Evolutionary conservation across 1,284 basidiomycete genomes (phyloP), one percentile per base, ranked within the genome.

Genomic region (Tilletia indica): DNA sequence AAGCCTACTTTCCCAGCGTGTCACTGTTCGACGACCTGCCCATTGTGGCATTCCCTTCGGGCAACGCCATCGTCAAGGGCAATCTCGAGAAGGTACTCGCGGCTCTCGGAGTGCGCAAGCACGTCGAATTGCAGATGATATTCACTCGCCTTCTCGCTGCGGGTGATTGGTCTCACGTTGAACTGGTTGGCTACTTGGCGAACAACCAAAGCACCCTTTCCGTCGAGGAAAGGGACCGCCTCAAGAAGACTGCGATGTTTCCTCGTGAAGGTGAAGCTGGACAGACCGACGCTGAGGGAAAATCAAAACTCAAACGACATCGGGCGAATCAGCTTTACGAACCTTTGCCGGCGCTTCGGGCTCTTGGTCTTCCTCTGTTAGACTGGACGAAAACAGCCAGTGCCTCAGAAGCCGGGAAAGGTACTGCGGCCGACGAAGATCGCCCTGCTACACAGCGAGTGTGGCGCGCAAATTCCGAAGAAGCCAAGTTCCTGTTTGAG

Each of bases 1-100:
- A 94, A 72, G 88, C 93, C 4, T 99, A 99, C 85, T 95, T 98
- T 83, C 87, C 91, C 31, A 93, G 90, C 76, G 93, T 92, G 48
- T 89, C 93, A 74, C 87, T 98, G 11, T 98, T 99, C 83, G 88
- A 90, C 14, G 95, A 99, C 84, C 87, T 97, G 31, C 80, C 78
- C 0, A 89, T 95, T 38, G 90, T 96, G 2, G 88, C 87, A 0
- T 86, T 98, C 66, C 89, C 93, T 0, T 92, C 91, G 12, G 89
- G 89, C 0, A 79, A 86, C 0, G 75, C 84, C 0, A 72, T 73
- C 42, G 87, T 96, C 74, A 94, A 92, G 81, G 92, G 91, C 1
- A 86, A 87, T 16, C 82, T 94, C 75, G 93, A 96, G 79, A 91
- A 89, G 78, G 85, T 97, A 34, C 85, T 99, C 4, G 87, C 89